Base-by-base conservation (phyloP, 179 eudicot species). In the Actinidia arguta region DNA sequence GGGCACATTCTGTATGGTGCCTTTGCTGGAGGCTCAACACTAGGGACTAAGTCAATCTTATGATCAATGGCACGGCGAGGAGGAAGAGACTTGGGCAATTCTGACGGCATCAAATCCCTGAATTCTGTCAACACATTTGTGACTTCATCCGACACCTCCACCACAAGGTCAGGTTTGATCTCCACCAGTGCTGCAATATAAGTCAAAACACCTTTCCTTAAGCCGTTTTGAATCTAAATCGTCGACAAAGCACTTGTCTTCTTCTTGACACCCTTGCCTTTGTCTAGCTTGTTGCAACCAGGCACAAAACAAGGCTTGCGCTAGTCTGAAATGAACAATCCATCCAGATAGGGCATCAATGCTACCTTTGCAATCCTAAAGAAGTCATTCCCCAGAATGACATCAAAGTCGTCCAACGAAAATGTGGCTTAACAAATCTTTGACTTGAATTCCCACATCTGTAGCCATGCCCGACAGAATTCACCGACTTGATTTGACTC, bases 321-420 rank as follows among this genome's bases (percentile, higher is more conserved):
- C 9, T 50, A 1, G 11, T 50, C 52, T 94, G 61, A 11, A 16
- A 55, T 55, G 4, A 55, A 20, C 61, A 55, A 13, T 20, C 61
- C 61, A 55, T 16, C 4, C 8, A 59, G 25, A 20, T 59, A n/a
- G 0, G 64, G 64, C 64, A 59, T 59, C 64, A 59, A n/a, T 20
- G 27, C 64, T 13, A 59, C 24, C 12, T 59, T 59, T 6, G 64
- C 22, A 59, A 10, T n/a, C 24, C 20, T 25, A n/a, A 59, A 59
- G 24, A 59, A 59, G 10, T 59, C 25, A 59, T 59, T 20, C 5
- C 64, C 64, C 25, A 59, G 14, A 4, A 55, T 55, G 4, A 55
- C 3, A 14, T 55, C 59, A 13, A 55, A 55, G 59, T 55, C 11
- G n/a, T n/a, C n/a, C n/a, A n/a, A n/a, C n/a, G n/a, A n/a, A n/a